Conservation (phyloP, 306 rosid genomes). For the Sicyos edulis region DNA sequence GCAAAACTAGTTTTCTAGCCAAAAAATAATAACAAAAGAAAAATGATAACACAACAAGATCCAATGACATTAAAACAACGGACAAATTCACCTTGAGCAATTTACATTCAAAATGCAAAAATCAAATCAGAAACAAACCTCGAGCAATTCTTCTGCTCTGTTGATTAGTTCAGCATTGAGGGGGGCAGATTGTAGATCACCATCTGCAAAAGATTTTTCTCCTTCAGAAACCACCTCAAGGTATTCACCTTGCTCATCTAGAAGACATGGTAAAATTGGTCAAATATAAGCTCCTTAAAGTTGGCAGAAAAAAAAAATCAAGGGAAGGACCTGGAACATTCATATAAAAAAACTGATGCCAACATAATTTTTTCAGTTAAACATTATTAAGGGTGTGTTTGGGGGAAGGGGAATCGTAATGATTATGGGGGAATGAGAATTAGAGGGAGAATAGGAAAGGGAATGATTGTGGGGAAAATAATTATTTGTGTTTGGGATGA, state of each 20-base stretch:
- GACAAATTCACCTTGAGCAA: background rate
- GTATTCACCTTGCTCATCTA: conserved; percentile 53
- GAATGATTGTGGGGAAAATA: too few species aligned
- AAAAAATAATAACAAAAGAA: conserved; percentile 22
- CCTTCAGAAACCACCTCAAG: conserved; percentile 39
- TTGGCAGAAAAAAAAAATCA: background rate
- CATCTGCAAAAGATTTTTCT: conserved; percentile 38
- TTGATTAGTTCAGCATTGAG: conserved; percentile 39
- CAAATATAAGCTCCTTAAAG: conserved; percentile 12
- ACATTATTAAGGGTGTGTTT: too few species aligned
- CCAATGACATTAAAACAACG: conserved; percentile 3
- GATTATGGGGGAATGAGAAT: too few species aligned
- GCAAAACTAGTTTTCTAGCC: conserved; percentile 1
- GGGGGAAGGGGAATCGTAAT: too few species aligned
- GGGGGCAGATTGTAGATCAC: conserved; percentile 36
- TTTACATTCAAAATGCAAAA: background rate
- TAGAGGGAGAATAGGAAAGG: too few species aligned
- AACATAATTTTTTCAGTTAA: background rate
- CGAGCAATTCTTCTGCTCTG: conserved; percentile 30
- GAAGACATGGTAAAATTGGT: conserved; percentile 28
- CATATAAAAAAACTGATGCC: background rate
- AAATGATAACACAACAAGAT: conserved; percentile 15
- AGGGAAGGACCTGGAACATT: background rate
- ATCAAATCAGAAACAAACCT: conserved; percentile 36
- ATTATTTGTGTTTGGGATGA: too few species aligned